A percentile compares a stretch with the other conserved stretches of the same genome.
These are phyloP conservation scores for Pelagophyceae sp. DNA, from an alignment of 352 stramenopile genomes.

Conservation along the genomic window DNA sequence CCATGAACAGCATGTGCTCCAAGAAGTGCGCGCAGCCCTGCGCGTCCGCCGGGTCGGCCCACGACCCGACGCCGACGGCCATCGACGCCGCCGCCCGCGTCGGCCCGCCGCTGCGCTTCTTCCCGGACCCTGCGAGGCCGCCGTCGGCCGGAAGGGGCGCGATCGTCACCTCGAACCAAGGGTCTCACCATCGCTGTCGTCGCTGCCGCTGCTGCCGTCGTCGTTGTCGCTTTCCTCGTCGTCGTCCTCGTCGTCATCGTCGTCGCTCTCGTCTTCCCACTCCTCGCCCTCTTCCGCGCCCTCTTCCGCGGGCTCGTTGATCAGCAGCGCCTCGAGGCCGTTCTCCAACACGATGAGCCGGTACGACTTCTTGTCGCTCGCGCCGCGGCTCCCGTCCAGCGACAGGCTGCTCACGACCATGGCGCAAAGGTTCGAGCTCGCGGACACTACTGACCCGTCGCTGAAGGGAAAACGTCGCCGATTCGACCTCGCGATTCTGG, in stretches of 20 bases:
- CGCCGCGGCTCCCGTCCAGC: background rate
- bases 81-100: slow-evolving; percentile 37
- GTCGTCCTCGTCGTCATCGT: slow-evolving; percentile 34
- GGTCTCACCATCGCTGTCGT: slow-evolving; percentile 37
- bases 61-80: slow-evolving; percentile 30
- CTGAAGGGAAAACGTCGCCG: too few species aligned
- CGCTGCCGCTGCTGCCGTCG: slow-evolving; percentile 27
- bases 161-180: too few species aligned
- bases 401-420: background rate
- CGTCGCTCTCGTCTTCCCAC: background rate
- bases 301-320: slow-evolving; percentile 40
- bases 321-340: slow-evolving; percentile 59
- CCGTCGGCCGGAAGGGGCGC: background rate
- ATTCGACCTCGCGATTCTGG: too few species aligned
- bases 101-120: slow-evolving; percentile 29
- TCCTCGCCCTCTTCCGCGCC: background rate
- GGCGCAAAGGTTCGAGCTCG: too few species aligned
- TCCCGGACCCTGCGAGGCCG: slow-evolving; percentile 27
- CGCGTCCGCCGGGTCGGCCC: slow-evolving; percentile 27
- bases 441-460: too few species aligned
- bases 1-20: slow-evolving; percentile 94
- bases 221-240: slow-evolving; percentile 29
- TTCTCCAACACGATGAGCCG: slow-evolving; percentile 64
- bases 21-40: slow-evolving; percentile 66
- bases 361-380: slow-evolving; percentile 67